Evolutionary conservation across 345 rosid genomes (phyloP), one percentile per base, ranked within the genome.

Genomic region (Excoecaria cochinchinensis): DNA sequence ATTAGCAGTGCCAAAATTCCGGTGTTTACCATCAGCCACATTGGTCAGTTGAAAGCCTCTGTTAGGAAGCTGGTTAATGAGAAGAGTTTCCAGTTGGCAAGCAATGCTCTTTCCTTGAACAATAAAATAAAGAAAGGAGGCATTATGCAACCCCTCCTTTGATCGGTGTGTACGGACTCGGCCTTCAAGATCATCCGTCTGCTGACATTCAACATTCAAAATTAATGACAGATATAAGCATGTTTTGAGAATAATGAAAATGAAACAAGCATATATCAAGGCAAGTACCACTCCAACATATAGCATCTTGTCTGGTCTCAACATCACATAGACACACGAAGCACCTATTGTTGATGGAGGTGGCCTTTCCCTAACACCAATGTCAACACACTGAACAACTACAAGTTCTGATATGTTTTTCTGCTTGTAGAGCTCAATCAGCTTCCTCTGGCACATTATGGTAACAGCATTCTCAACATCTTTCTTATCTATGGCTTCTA

Each of bases 111-210:
- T 95, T 77, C 99, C 99, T 1, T 90, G 87, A 48, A 95, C 98
- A 44, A 72, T 52, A 61, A 91, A 86, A 87, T 93, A 95, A 21
- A 93, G 67, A 80, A 95, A 95, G 17, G 94, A 80, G 8, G 96
- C 91, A 55, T 78, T 89, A 75, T 82, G 85, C 89, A 90, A 48
- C 71, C 92, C 97, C 58, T 86, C 91, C 85, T 85, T 91, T 3
- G 84, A 83, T 1, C 98, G 83, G 79, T 95, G 99, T 0, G 91
- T 8, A 4, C 86, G 88, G 44, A 95, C 78, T 71, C 97, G 81
- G 39, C 99, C 97, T 59, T 88, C 96, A 73, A 95, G 94, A 87
- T 95, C 94, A 85, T 95, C 99, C 5, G 93, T 93, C 99, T 91
- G 87, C 60, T 25, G 60, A 70, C 74, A 80, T 47, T 67, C 60